Conservation (phyloP, 768 basidiomycete species). For the Cystoderma amianthinum region DNA sequence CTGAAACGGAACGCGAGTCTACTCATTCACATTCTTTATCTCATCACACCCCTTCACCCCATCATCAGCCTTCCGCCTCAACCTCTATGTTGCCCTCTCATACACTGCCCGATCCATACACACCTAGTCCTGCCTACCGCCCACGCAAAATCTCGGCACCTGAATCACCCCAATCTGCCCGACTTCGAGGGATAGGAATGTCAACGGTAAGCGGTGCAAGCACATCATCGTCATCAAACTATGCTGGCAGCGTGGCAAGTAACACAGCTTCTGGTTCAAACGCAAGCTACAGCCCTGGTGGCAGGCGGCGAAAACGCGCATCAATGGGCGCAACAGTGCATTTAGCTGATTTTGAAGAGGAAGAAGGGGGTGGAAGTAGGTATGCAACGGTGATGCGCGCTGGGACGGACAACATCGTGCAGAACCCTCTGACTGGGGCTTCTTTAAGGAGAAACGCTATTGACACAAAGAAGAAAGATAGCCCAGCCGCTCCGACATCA, state of each 20-base stretch:
- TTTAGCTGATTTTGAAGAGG: conserved; percentile 17
- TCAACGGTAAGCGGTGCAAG: background rate
- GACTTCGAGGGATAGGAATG: conserved; percentile 5
- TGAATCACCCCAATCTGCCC: conserved; percentile 24
- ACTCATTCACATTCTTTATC: conserved; percentile 16
- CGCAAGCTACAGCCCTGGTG: conserved; percentile 18
- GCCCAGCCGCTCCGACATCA: conserved; percentile 8
- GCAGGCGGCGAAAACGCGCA: conserved; percentile 17
- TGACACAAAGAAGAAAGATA: conserved; percentile 17
- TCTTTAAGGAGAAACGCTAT: conserved; percentile 30
- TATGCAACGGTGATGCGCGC: conserved; percentile 14
- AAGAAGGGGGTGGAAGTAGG: conserved; percentile 12
- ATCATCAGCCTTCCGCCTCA: conserved; percentile 13
- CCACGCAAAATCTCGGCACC: conserved; percentile 21
- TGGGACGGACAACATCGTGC: conserved; percentile 30
- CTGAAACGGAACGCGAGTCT: conserved; percentile 76
- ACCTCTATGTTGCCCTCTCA: conserved; percentile 7
- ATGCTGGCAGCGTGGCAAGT: too few relatives aligned
- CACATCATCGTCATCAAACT: background rate
- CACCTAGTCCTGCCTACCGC: conserved; percentile 3
- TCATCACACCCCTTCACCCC: conserved; percentile 14
- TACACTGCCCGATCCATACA: conserved; percentile 1
- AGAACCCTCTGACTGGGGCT: conserved; percentile 55
- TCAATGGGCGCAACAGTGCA: conserved; percentile 19
- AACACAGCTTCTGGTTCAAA: conserved; percentile 1